Base-by-base conservation (phyloP, 192 early-diverging fungal species). In the Linnemannia elongata region DNA sequence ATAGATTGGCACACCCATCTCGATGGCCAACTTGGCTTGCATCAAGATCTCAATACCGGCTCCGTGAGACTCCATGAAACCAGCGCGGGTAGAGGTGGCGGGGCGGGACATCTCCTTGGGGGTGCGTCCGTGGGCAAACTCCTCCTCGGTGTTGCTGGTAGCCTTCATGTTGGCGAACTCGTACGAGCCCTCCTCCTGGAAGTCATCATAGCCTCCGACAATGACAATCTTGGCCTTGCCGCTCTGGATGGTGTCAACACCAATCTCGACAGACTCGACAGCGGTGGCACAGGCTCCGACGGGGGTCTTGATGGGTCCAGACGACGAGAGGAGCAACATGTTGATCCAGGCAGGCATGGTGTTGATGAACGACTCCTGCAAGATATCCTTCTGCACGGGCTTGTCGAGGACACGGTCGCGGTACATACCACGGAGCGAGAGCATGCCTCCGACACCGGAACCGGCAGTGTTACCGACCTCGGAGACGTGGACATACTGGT, bases 131-230 rank as follows among this genome's bases (percentile, higher is more conserved):
- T 92, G 90, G 7, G 94, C 96, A 72, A 96, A 90, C 88, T 99
- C 98, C 30, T 96, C 95, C 52, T 93, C 89, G 47, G 95, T 89
- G 86, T 96, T 97, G 86, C 93, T 94, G 30, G 97, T 97, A 10
- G 98, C 98, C 88, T 97, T 97, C 97, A 99, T 99, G 93, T 96
- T 96, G 80, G 96, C 96, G 87, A 99, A 99, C 89, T 98, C 98
- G 81, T 96, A 96, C 2, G 95, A 96, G 45, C 96, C 96, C 86
- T 99, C 97, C 87, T 97, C 97, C 72, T 95, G 95, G 91, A 97
- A 96, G 75, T 97, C 97, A 82, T 99, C 98, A 81, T 96, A 96
- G 33, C 94, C 98, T 88, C 98, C 98, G 47, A 96, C 97, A 71
- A 99, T 87, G 86, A 98, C 95, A 74, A 99, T 94, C 89, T 96